Conservation (phyloP, 1,139 yeast species). For the Diutina neorugosa region DNA sequence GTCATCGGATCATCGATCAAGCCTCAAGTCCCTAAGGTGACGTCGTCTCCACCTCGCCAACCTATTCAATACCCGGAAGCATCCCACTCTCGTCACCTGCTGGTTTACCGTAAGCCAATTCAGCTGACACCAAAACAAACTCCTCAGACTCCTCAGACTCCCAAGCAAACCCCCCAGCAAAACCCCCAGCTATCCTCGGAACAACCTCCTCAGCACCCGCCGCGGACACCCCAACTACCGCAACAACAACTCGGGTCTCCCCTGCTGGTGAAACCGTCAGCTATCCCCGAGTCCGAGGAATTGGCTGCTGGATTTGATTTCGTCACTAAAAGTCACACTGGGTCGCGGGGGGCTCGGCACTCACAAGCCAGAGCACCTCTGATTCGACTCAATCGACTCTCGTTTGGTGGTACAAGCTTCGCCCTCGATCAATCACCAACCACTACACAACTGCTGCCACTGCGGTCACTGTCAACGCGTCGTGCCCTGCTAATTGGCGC, state of each 20-base stretch:
- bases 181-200: neutral
- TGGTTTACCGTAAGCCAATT: neutral
- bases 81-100: neutral
- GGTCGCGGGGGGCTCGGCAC: neutral
- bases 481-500: neutral
- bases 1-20: neutral
- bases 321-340: neutral
- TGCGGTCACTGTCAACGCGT: neutral
- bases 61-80: neutral
- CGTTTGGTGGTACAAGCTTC: neutral
- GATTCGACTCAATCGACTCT: conserved; percentile 1
- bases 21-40: neutral
- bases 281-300: neutral
- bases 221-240: neutral
- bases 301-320: neutral
- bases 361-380: neutral
- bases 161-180: neutral
- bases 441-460: neutral
- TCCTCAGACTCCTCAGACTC: neutral
- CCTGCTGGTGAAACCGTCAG: neutral
- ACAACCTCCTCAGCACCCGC: neutral
- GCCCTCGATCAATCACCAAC: neutral
- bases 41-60: neutral
- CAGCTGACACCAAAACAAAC: neutral
- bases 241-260: neutral